Percentiles rank a stretch among this genome's conserved stretches.
Evolutionary conservation across 139 green algal species (phyloP).

Genomic region (Closterium sp.): DNA sequence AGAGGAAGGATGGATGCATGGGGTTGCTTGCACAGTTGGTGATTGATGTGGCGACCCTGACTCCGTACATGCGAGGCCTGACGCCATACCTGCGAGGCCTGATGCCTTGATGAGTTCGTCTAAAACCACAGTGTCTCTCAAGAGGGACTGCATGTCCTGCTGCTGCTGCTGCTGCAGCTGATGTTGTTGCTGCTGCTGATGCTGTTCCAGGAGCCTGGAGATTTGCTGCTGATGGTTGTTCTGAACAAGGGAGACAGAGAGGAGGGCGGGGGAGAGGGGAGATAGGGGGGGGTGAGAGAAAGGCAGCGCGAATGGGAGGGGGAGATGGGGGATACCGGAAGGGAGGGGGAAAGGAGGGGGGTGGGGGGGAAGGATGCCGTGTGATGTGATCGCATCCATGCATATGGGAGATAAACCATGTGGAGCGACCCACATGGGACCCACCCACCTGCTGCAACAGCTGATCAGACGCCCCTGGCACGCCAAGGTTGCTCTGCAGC

Average conservation of each 20-base stretch:
- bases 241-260: background rate
- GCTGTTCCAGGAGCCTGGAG: slow-evolving; percentile 21
- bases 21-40: too few relatives aligned
- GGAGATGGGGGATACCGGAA: background rate
- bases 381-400: too few relatives aligned
- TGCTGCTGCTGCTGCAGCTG: slow-evolving; percentile 26
- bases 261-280: background rate
- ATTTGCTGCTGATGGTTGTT: slow-evolving; percentile 1
- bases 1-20: too few relatives aligned
- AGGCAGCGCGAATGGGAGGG: too few relatives aligned
- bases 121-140: background rate
- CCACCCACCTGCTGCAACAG: background rate
- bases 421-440: too few relatives aligned
- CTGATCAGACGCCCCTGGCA: background rate
- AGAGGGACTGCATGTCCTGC: background rate
- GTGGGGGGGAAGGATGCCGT: background rate
- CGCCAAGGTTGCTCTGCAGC: background rate
- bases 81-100: background rate
- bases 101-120: background rate
- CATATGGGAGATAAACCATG: too few relatives aligned
- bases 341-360: background rate
- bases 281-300: background rate
- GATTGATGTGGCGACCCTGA: too few relatives aligned
- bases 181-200: slow-evolving; percentile 13
- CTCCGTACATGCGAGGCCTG: background rate